Evolutionary conservation across 2,329 filamentous ascomycete species (phyloP).

Genomic region (Colletotrichum sp.): DNA sequence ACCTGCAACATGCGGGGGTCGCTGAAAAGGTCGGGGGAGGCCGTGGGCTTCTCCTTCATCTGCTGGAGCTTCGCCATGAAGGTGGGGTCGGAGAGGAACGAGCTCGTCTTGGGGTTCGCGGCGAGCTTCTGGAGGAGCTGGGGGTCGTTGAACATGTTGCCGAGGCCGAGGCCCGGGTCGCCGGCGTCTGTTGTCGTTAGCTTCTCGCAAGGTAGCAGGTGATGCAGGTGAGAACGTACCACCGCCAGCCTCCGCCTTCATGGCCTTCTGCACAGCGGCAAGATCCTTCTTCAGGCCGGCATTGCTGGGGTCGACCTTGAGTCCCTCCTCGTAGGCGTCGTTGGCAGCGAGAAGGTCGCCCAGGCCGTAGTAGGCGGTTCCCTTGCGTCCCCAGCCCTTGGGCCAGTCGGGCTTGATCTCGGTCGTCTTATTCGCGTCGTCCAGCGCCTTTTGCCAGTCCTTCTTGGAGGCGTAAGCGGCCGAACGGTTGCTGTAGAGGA

Average conservation of each 20-base stretch:
- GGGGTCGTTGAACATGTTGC: slow-evolving; percentile 93
- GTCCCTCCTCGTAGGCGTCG: slow-evolving; percentile 92
- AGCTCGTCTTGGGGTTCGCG: slow-evolving; percentile 89
- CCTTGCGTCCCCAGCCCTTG: slow-evolving; percentile 95
- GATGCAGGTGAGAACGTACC: not conserved
- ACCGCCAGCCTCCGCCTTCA: slow-evolving; percentile 70
- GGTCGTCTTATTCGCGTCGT: slow-evolving; percentile 91
- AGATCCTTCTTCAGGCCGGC: slow-evolving; percentile 91
- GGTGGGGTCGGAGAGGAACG: slow-evolving; percentile 76
- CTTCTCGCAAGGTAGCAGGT: not conserved
- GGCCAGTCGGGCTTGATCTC: slow-evolving; percentile 97
- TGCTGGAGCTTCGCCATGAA: slow-evolving; percentile 92
- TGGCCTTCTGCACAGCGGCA: slow-evolving; percentile 83
- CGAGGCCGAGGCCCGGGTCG: slow-evolving; percentile 78
- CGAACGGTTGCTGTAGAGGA: slow-evolving; percentile 97
- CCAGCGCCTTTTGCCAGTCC: slow-evolving; percentile 82
- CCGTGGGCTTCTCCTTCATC: slow-evolving; percentile 80
- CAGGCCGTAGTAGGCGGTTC: slow-evolving; percentile 84
- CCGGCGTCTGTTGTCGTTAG: slow-evolving; percentile 39
- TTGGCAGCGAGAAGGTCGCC: slow-evolving; percentile 84
- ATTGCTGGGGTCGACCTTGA: slow-evolving; percentile 91
- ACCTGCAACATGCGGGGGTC: slow-evolving; percentile 95
- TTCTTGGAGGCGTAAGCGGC: slow-evolving; percentile 86
- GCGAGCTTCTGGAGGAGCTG: slow-evolving; percentile 89
- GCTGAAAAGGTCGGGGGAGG: slow-evolving; percentile 78